Conservation (phyloP, 108 stramenopile genomes). For the Cyclostephanos tholiformis region DNA sequence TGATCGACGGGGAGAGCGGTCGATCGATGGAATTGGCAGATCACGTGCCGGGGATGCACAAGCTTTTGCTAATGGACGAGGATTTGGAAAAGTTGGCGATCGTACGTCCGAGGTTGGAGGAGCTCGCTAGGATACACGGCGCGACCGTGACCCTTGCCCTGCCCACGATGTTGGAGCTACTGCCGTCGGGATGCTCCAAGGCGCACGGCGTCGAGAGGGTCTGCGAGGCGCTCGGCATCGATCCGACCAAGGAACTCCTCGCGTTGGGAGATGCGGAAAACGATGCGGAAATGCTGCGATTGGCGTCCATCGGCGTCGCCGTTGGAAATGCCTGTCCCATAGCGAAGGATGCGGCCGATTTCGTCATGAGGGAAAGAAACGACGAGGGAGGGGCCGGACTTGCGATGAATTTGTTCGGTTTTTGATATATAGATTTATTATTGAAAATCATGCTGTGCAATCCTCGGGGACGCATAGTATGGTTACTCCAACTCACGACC, state of each 20-base stretch:
- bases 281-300: slow-evolving; percentile 82
- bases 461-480: too few relatives aligned
- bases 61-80: slow-evolving; percentile 80
- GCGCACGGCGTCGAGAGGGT: slow-evolving; percentile 83
- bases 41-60: slow-evolving; percentile 71
- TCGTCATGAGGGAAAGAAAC: slow-evolving; percentile 75
- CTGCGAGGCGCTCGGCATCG: slow-evolving; percentile 74
- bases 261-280: slow-evolving; percentile 96
- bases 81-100: slow-evolving; percentile 60
- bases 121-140: slow-evolving; percentile 53
- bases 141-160: slow-evolving; percentile 84
- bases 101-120: slow-evolving; percentile 74
- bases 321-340: slow-evolving; percentile 83
- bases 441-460: too few relatives aligned
- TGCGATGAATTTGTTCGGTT: slow-evolving; percentile 76
- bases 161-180: slow-evolving; percentile 90
- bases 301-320: slow-evolving; percentile 82
- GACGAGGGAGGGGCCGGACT: slow-evolving; percentile 92
- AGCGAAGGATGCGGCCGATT: slow-evolving; percentile 78
- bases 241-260: slow-evolving; percentile 64
- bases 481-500: too few relatives aligned
- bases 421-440: slow-evolving; percentile 18
- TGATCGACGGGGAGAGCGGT: slow-evolving; percentile 18
- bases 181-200: slow-evolving; percentile 90
- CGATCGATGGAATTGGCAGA: slow-evolving; percentile 31